A percentile compares a stretch with the other conserved stretches of the same genome.
Evolutionary conservation across 257 asterid genomes (phyloP).

Genomic region (Fraxinus americana): DNA sequence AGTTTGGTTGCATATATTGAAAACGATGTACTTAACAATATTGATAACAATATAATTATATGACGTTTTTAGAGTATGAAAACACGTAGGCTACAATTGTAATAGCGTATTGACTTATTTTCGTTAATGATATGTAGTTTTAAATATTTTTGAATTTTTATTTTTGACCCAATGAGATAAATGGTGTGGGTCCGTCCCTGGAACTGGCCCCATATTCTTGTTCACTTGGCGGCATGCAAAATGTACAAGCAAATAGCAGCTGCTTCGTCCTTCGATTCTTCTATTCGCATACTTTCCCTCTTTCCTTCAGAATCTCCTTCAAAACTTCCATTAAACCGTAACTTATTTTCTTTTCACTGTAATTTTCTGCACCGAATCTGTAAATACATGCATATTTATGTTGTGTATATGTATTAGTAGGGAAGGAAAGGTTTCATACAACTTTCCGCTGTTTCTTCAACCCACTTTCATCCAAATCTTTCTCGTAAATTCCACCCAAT

Average conservation of each 20-base stretch:
- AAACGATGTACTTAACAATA: no score
- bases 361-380: not conserved
- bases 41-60: no score
- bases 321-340: not conserved
- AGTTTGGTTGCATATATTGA: no score
- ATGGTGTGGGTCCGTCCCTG: no score
- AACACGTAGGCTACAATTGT: no score
- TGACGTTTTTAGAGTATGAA: no score
- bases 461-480: not conserved
- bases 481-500: not conserved
- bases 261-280: not conserved
- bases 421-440: not conserved
- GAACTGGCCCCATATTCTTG: not conserved
- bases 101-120: no score
- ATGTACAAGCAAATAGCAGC: not conserved
- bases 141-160: no score
- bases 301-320: not conserved
- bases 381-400: not conserved
- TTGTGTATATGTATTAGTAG: not conserved
- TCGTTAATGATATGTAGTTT: no score
- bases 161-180: no score
- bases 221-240: conserved; percentile 16
- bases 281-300: not conserved
- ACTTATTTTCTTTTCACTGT: not conserved
- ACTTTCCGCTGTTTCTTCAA: not conserved